Base-by-base conservation (phyloP, 345 rosid genomes). In the Nasturtium officinale region DNA sequence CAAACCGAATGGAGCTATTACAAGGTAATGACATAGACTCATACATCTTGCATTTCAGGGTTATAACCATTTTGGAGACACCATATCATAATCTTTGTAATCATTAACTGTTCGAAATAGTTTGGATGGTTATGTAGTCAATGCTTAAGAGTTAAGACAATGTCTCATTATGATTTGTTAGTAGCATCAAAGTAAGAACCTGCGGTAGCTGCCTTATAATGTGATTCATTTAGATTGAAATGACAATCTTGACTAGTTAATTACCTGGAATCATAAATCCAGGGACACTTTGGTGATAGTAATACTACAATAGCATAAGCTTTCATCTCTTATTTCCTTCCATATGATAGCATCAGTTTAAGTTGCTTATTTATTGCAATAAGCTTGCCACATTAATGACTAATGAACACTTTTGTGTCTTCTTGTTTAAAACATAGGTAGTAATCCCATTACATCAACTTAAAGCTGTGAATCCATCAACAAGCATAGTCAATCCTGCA, bases 1-100 rank as follows among this genome's bases (percentile, higher is more conserved):
- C 86, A 85, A 74, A 82, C 85, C 53, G 81, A 87, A 58, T 90
- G 96, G 96, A 90, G 88, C 82, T 86, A 87, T 75, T 90, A 87
- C 77, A 86, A 90, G 93, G 96, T 87, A 72, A 77, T 13, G 15
- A 65, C 47, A 7, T 33, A 33, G 11, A 33, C 71, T 32, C 35
- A 62, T 1, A 13, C 16, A 46, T 29, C 65, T 67, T 69, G 40
- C 60, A 11, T 46, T 35, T 60, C 56, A 50, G 69, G 57, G 18
- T 33, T 37, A 8, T 51, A 58, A 11, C 16, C 33, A 16, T 9
- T 45, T 69, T 29, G 9, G 43, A 43, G 51, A 18, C 73, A 55
- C 63, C 29, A 18, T 20, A 50, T 20, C 28, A 17, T 54, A 9
- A 54, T 5, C 20, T 26, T 18, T 32, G 13, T 33, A n/a, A 38